A percentile compares a stretch with the other conserved stretches of the same genome.
phyloP scores from a whole-genome alignment of 768 basidiomycete species.

The Boletus bicolor region DNA sequence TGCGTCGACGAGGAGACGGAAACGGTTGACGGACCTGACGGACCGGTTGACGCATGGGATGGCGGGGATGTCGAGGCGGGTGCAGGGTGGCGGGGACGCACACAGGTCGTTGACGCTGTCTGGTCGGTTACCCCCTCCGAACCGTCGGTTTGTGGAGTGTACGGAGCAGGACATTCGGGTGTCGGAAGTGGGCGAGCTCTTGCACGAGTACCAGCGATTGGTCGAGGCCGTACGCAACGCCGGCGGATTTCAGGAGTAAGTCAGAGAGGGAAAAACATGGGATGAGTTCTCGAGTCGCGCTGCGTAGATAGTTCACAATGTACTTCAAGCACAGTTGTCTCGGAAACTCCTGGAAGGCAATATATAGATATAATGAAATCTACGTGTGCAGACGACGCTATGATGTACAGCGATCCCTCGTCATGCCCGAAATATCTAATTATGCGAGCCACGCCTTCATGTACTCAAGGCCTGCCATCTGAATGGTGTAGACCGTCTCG shows the following conservation, averaged over 20 bases:
- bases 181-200: slow-evolving; percentile 74
- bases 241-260: slow-evolving; percentile 40
- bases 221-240: slow-evolving; percentile 62
- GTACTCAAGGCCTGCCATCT: slow-evolving; percentile 46
- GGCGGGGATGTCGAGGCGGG: slow-evolving; percentile 51
- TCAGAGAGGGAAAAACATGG: neutral
- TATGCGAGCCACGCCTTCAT: slow-evolving; percentile 56
- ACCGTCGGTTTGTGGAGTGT: slow-evolving; percentile 67
- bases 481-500: slow-evolving; percentile 50
- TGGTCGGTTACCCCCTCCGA: slow-evolving; percentile 56
- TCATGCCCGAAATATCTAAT: neutral
- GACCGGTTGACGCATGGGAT: slow-evolving; percentile 76
- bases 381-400: neutral
- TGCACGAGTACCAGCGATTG: slow-evolving; percentile 78
- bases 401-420: neutral
- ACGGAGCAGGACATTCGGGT: slow-evolving; percentile 73
- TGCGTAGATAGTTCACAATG: neutral
- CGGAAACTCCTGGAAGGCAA: neutral
- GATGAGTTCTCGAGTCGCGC: neutral
- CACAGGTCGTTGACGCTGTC: slow-evolving; percentile 38
- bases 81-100: slow-evolving; percentile 28
- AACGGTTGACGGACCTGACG: slow-evolving; percentile 43
- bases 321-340: too few relatives aligned
- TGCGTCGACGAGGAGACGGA: slow-evolving; percentile 50
- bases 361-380: neutral